phyloP scores from a whole-genome alignment of 2,329 filamentous ascomycete genomes.

The Fusarium clavum region DNA sequence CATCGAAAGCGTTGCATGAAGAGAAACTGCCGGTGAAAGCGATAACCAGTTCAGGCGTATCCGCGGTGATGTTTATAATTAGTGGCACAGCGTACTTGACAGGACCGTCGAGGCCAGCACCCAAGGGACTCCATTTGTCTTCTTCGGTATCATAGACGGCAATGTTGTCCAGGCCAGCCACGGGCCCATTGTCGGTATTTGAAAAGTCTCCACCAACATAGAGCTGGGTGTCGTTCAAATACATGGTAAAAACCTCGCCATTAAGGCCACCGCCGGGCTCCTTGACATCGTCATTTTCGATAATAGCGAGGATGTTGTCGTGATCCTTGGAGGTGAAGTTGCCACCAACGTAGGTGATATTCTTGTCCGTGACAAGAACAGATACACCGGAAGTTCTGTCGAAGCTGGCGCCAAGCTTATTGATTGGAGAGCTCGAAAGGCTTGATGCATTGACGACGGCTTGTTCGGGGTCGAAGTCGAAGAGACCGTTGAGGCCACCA shows the following conservation, averaged over 20 bases:
- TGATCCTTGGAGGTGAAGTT: constrained; percentile 79
- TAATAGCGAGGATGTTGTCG: constrained; percentile 82
- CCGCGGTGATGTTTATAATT: constrained; percentile 78
- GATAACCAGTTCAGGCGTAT: constrained; percentile 77
- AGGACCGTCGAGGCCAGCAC: constrained; percentile 84
- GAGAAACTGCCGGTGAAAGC: constrained; percentile 85
- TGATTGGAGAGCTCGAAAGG: constrained; percentile 78
- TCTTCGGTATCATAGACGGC: constrained; percentile 78
- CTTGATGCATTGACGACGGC: constrained; percentile 67
- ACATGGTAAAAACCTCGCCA: constrained; percentile 78
- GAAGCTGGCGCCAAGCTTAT: constrained; percentile 79
- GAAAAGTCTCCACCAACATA: constrained; percentile 91
- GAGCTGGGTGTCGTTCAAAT: constrained; percentile 72
- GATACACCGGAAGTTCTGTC: constrained; percentile 74
- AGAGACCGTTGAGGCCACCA: constrained; percentile 88
- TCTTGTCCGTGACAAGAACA: constrained; percentile 72
- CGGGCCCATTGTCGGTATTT: constrained; percentile 72
- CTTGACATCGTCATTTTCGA: constrained; percentile 70
- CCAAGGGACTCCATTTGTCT: constrained; percentile 81
- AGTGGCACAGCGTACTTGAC: constrained; percentile 82
- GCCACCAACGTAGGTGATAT: constrained; percentile 80
- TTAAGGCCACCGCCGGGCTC: constrained; percentile 81
- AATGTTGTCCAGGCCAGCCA: constrained; percentile 76
- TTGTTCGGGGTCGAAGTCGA: constrained; percentile 79
- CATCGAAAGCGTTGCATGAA: constrained; percentile 74